phyloP scores from a whole-genome alignment of 495 filamentous ascomycete genomes.

The Neurospora sp. region DNA sequence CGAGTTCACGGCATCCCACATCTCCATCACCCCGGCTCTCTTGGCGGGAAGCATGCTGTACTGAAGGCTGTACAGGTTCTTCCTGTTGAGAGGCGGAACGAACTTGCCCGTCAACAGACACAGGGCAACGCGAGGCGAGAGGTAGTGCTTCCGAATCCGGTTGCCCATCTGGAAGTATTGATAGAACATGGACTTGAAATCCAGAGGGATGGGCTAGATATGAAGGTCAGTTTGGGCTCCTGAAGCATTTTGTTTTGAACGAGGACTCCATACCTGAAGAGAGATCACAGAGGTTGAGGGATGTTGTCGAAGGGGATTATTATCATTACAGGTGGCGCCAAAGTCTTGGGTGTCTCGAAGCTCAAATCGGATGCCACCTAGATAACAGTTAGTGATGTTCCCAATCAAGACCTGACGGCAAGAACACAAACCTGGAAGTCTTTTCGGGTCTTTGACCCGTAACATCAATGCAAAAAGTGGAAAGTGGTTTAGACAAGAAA shows the following conservation, averaged over 20 bases:
- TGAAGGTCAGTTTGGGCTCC: constrained; percentile 1
- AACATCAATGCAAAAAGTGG: constrained; percentile 97
- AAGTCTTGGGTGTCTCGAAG: constrained; percentile 60
- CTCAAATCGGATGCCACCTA: constrained; percentile 84
- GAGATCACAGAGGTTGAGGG: constrained; percentile 65
- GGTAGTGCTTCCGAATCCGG: constrained; percentile 89
- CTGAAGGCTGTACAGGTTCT: constrained; percentile 91
- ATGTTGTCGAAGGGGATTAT: constrained; percentile 17
- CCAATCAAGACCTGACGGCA: neutral
- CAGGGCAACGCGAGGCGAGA: constrained; percentile 76
- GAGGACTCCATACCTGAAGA: constrained; percentile 50
- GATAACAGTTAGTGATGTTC: neutral
- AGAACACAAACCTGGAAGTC: constrained; percentile 61
- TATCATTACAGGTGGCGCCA: constrained; percentile 26
- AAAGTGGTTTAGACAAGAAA: constrained; percentile 96
- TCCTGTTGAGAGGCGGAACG: constrained; percentile 81
- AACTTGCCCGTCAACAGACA: constrained; percentile 84
- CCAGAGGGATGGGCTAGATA: constrained; percentile 71
- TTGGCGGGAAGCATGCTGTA: constrained; percentile 93
- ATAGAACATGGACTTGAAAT: constrained; percentile 86
- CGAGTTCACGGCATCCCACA: constrained; percentile 60
- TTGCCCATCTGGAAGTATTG: constrained; percentile 93
- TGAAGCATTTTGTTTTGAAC: neutral
- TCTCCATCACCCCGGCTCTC: constrained; percentile 67
- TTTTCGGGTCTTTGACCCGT: constrained; percentile 81